A percentile compares a stretch with the other conserved stretches of the same genome.
These are phyloP conservation scores for Ampelomyces quisqualis DNA, from an alignment of 2,329 filamentous ascomycete species.

Conservation along the genomic window DNA sequence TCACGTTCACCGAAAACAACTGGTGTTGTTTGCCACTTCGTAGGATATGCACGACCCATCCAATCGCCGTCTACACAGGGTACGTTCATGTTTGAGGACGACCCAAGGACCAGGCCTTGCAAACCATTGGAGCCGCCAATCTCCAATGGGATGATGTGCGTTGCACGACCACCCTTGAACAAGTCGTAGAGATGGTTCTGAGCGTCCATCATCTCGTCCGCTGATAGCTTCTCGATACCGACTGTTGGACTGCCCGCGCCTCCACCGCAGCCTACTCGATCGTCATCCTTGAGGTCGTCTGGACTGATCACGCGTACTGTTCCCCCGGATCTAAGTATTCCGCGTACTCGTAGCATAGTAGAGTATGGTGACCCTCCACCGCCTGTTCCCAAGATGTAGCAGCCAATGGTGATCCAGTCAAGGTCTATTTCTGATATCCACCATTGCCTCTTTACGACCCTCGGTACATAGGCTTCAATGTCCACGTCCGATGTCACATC, in stretches of 20 bases:
- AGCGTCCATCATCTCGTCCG: slow-evolving; percentile 47
- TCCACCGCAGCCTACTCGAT: slow-evolving; percentile 50
- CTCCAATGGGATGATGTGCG: slow-evolving; percentile 46
- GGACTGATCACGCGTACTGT: slow-evolving; percentile 47
- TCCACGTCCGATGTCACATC: slow-evolving; percentile 23
- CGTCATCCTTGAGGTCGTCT: slow-evolving; percentile 48
- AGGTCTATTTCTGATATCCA: slow-evolving; percentile 50
- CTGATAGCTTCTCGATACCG: slow-evolving; percentile 47
- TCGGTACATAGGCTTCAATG: slow-evolving; percentile 45
- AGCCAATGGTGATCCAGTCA: slow-evolving; percentile 50
- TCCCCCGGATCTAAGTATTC: slow-evolving; percentile 44
- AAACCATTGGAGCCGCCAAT: slow-evolving; percentile 53
- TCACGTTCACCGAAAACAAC: slow-evolving; percentile 46
- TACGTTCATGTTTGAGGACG: slow-evolving; percentile 44
- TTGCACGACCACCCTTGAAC: slow-evolving; percentile 35
- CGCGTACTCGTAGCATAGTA: slow-evolving; percentile 47
- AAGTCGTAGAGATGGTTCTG: slow-evolving; percentile 40
- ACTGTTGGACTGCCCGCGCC: slow-evolving; percentile 49
- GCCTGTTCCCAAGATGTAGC: slow-evolving; percentile 52
- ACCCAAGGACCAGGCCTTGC: slow-evolving; percentile 43
- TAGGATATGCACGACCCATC: slow-evolving; percentile 54
- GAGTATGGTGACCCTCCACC: slow-evolving; percentile 52
- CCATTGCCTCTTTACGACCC: slow-evolving; percentile 46
- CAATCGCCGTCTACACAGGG: slow-evolving; percentile 51
- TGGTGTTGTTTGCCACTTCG: slow-evolving; percentile 48